A percentile compares a stretch with the other conserved stretches of the same genome.
These are phyloP conservation scores for Saturnispora saitoi DNA, from an alignment of 805 yeast species.

Conservation along the genomic window DNA sequence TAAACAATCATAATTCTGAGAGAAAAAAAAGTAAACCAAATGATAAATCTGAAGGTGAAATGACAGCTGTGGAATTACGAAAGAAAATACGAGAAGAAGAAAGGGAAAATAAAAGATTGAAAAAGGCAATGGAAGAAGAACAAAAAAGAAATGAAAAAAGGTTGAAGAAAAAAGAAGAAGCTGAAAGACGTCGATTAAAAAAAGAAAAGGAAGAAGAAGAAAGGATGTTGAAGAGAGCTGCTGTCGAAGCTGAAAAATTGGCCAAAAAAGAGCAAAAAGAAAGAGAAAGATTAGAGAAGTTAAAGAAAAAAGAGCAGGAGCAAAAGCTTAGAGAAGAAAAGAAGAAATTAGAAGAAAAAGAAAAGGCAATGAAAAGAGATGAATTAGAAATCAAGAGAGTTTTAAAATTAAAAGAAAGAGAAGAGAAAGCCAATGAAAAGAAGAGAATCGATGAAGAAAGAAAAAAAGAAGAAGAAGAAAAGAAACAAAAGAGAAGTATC, in stretches of 20 bases:
- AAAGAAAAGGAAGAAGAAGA: constrained; percentile 14
- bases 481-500: constrained; percentile 24
- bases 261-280: constrained; percentile 15
- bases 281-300: constrained; percentile 25
- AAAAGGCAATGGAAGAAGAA: constrained; percentile 11
- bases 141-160: constrained; percentile 6
- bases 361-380: constrained; percentile 26
- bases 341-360: constrained; percentile 19
- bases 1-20: neutral
- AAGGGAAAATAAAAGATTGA: neutral
- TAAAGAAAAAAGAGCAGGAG: constrained; percentile 21
- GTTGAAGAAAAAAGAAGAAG: constrained; percentile 9
- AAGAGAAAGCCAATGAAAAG: constrained; percentile 16
- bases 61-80: neutral
- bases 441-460: constrained; percentile 19
- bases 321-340: constrained; percentile 20
- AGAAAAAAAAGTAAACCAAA: neutral
- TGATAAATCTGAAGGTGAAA: neutral
- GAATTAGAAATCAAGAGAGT: constrained; percentile 26
- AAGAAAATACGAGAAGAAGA: constrained; percentile 3
- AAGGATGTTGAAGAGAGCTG: constrained; percentile 9
- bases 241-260: constrained; percentile 12
- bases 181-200: constrained; percentile 10
- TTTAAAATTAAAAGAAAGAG: constrained; percentile 29
- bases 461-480: constrained; percentile 20